These are phyloP conservation scores for Paramecium sexaurelia DNA, from an alignment of 73 alveolate species.

Conservation along the genomic window DNA sequence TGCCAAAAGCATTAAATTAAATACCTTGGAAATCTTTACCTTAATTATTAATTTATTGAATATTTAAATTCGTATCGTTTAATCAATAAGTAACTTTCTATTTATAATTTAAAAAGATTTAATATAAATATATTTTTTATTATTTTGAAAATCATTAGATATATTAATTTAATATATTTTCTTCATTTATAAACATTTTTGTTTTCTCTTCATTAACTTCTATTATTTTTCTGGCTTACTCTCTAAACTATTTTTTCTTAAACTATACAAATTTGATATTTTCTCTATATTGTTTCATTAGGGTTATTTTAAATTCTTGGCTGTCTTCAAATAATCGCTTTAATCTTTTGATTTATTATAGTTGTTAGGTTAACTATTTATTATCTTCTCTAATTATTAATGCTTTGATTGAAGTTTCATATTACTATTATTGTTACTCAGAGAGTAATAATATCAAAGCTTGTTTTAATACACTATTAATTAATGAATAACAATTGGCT, in stretches of 20 bases:
- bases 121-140: neutral
- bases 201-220: constrained; percentile 11
- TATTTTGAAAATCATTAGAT: neutral
- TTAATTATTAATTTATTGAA: neutral
- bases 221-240: constrained; percentile 4
- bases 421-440: neutral
- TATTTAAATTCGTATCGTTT: neutral
- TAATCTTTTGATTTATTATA: constrained; percentile 1
- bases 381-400: constrained; percentile 17
- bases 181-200: neutral
- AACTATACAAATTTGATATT: neutral
- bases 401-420: neutral
- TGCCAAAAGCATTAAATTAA: neutral
- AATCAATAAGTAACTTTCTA: neutral
- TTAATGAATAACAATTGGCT: constrained; percentile 49
- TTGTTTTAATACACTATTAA: neutral
- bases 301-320: constrained; percentile 18
- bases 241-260: constrained; percentile 31
- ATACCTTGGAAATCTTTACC: neutral
- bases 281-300: constrained; percentile 25
- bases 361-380: neutral
- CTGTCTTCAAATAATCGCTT: constrained; percentile 48
- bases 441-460: neutral
- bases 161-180: neutral
- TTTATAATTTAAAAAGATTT: neutral